Evolutionary conservation across 768 basidiomycete species (phyloP), one percentile per base, ranked within the genome.

Genomic region (Boletus rufocinnamomeus): DNA sequence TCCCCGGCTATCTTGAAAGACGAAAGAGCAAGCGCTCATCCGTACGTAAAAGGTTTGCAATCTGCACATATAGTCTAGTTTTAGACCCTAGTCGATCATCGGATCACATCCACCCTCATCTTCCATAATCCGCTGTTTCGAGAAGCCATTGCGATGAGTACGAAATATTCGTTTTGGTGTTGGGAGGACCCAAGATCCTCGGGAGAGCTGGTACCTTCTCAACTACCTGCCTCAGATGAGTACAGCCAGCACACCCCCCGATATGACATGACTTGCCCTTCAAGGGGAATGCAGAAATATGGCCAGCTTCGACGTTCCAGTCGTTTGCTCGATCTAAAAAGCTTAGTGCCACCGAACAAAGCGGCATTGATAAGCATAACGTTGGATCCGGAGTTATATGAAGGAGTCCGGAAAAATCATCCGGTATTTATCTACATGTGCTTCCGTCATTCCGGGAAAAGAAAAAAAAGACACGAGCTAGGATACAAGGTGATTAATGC

Each of bases 331-430:
- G 44, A 55, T 60, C 50, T 47, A 16, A 49, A 55, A 53, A 59
- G 59, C 43, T 61, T 66, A 62, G 62, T 54, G 61, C 61, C 62
- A 61, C 64, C 60, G 56, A 57, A 59, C 49, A 57, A 61, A 41
- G 51, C 35, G 48, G 47, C 19, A 59, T 14, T 38, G 50, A 55
- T 35, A 50, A 54, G 30, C 40, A 51, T 28, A 47, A 32, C 34
- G 6, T 59, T 57, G 49, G 54, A 25, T 44, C 50, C 41, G 57
- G 30, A 32, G 37, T 10, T 30, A 40, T 30, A 34, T 56, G 44
- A 57, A 38, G 13, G 17, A 7, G 25, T 11, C n/a, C 19, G 32
- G 30, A 37, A 46, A 27, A 30, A 48, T 23, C 32, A 41, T 37
- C 19, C 34, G 25, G 50, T 19, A 34, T 30, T 23, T 37, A 28